Evolutionary conservation across 169 alveolate species (phyloP), one percentile per base, ranked within the genome.

Genomic region (Cryptosporidium andersoni): DNA sequence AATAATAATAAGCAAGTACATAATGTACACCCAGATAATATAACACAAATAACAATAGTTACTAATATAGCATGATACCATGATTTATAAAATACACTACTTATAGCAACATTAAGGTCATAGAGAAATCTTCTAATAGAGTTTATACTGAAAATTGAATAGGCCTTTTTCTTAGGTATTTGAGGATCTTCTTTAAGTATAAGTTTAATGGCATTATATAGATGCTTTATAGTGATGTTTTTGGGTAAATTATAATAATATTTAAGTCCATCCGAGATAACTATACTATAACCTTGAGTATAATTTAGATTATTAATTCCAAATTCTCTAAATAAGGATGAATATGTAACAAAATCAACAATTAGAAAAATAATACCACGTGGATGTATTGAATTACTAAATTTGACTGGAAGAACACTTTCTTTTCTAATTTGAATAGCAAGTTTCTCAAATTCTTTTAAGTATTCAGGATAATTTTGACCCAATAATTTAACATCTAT

Each of bases 281-380:
- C 85, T 43, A 74, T 74, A 12, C 60, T 68, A 58, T 74, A 74
- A 11, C 85, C 85, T 43, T 74, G 67, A 34, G 47, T 74, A 9
- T 45, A 74, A 43, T 74, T 74, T 5, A 74, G 60, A 34, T 74
- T 11, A 43, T 58, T 58, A 6, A 74, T 74, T 2, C 85, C 85
- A 62, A 43, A 74, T 45, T 74, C 85, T 74, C 85, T 74, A 60
- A 74, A 74, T 36, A 74, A 43, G 7, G 85, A 74, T n/a, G 68
- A 58, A 14, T 74, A 74, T 12, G 85, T 14, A 9, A 42, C 16
- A 48, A 74, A 74, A 12, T 74, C 85, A 56, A 74, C 62, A n/a
- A 74, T 60, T 9, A 68, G 63, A 48, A 74, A 74, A 1, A 74
- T 12, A 7, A 74, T 60, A n/a, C 85, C 85, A 37, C 85, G 64